phyloP scores from a whole-genome alignment of 2,329 filamentous ascomycete genomes.

The Ophiocordyceps robertsii region DNA sequence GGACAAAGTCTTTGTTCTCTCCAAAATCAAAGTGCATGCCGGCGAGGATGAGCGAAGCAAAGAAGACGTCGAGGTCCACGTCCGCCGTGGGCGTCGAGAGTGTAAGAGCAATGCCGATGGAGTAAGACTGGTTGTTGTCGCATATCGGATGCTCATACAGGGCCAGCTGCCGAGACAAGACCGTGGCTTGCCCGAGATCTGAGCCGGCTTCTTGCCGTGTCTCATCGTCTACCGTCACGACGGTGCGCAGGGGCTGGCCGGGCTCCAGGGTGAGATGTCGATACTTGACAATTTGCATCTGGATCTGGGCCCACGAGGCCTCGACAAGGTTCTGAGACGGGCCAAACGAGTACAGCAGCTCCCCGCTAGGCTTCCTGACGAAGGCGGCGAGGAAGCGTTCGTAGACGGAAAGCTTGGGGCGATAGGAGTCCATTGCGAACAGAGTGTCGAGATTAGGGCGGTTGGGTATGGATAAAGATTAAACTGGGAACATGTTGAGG shows the following conservation, averaged over 20 bases:
- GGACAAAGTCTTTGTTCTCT: background rate
- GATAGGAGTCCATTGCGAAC: background rate
- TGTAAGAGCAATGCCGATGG: slow-evolving; percentile 2
- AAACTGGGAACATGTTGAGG: too few relatives aligned
- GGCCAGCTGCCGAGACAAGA: background rate
- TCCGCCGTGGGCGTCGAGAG: background rate
- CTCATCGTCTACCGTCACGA: background rate
- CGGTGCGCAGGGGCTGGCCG: background rate
- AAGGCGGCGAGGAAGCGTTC: background rate
- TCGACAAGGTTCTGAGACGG: background rate
- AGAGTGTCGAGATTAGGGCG: too few relatives aligned
- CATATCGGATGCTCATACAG: background rate
- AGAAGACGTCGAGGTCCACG: slow-evolving; percentile 2
- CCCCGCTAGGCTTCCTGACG: background rate
- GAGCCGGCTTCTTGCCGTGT: background rate
- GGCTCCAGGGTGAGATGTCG: background rate
- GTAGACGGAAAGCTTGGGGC: background rate
- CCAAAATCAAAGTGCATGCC: background rate
- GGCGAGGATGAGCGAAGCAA: background rate
- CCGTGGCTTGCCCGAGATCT: background rate
- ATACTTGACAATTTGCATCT: background rate
- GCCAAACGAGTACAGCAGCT: background rate
- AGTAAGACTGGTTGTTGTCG: too few relatives aligned
- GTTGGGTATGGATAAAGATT: too few relatives aligned
- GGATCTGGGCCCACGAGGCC: background rate